Conservation (phyloP, 805 yeast genomes). For the Zygoascus bituminiphila region DNA sequence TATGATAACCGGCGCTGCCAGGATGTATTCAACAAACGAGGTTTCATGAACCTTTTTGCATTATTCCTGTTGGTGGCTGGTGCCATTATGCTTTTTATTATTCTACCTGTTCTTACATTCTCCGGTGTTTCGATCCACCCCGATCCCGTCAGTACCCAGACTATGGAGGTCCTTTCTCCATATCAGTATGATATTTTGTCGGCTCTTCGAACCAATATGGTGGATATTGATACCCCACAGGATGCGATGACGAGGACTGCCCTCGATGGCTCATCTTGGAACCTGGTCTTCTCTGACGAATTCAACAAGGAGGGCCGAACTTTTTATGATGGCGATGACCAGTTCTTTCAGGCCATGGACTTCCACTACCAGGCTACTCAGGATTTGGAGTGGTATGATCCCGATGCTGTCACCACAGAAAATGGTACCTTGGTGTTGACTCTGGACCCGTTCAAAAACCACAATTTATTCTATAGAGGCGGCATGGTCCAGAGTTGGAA, state of each 20-base stretch:
- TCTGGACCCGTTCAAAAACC: slow-evolving; percentile 78
- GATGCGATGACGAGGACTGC: slow-evolving; percentile 43
- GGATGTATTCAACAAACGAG: slow-evolving; percentile 29
- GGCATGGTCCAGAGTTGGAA: slow-evolving; percentile 95
- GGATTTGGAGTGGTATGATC: slow-evolving; percentile 92
- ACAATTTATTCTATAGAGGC: slow-evolving; percentile 71
- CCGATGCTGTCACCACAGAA: slow-evolving; percentile 74
- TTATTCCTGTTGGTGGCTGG: slow-evolving; percentile 51
- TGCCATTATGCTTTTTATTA: slow-evolving; percentile 58
- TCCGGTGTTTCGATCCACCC: slow-evolving; percentile 51
- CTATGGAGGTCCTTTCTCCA: slow-evolving; percentile 38
- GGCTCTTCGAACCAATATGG: slow-evolving; percentile 51
- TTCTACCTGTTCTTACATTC: slow-evolving; percentile 78
- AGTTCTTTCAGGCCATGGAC: slow-evolving; percentile 81
- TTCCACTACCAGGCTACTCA: slow-evolving; percentile 77
- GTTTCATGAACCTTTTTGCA: slow-evolving; percentile 27
- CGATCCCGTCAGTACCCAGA: slow-evolving; percentile 8
- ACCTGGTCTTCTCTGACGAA: slow-evolving; percentile 81
- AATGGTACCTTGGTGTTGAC: slow-evolving; percentile 63
- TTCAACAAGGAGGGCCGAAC: slow-evolving; percentile 85
- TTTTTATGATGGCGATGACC: slow-evolving; percentile 86
- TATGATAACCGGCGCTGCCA: slow-evolving; percentile 41
- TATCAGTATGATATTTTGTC: slow-evolving; percentile 50
- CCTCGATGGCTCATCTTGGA: slow-evolving; percentile 59
- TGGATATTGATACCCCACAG: slow-evolving; percentile 67